Base-by-base conservation (phyloP, 2,329 filamentous ascomycete genomes). In the Penicillium aurantiogriseum region DNA sequence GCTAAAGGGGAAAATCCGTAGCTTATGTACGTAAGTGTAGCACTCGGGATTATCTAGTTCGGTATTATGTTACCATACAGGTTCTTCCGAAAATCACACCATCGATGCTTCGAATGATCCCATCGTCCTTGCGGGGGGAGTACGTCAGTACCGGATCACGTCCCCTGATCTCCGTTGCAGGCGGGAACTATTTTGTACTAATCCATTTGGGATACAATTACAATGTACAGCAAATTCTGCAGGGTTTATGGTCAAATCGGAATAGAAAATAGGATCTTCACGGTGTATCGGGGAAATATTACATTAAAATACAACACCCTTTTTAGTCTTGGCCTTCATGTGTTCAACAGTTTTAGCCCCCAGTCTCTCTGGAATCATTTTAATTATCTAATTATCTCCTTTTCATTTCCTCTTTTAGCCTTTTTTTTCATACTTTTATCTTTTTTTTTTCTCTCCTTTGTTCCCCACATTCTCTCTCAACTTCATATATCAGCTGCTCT, bases 131-230 rank as follows among this genome's bases (percentile, higher is more conserved):
- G 53, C 31, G n/a, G 11, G 42, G 25, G 21, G 38, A 19, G 27
- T 65, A 66, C 65, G 65, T 67, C 65, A 67, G 57, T 56, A 25
- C 53, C 47, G 48, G 56, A 52, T 58, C 53, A 57, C 8, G 51
- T 56, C 64, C 64, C 65, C 65, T 66, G 65, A 67, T 67, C 63
- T 66, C 35, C 65, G 42, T 44, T 66, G 65, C 65, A 67, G 61
- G 51, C 48, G 48, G 46, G 47, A 60, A 44, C 57, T 64, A 57
- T 51, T 58, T 54, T 52, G 44, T 19, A 52, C 57, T 50, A 31
- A 38, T n/a, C 42, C 5, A 29, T 58, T n/a, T 44, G 11, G 40
- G 45, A 29, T 45, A 38, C 36, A 39, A 17, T 8, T 29, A 15
- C 5, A 39, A 39, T n/a, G 33, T 38, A 13, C 10, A 49, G 36